These are phyloP conservation scores for Saturnispora besseyi DNA, from an alignment of 805 yeast species.

Conservation along the genomic window DNA sequence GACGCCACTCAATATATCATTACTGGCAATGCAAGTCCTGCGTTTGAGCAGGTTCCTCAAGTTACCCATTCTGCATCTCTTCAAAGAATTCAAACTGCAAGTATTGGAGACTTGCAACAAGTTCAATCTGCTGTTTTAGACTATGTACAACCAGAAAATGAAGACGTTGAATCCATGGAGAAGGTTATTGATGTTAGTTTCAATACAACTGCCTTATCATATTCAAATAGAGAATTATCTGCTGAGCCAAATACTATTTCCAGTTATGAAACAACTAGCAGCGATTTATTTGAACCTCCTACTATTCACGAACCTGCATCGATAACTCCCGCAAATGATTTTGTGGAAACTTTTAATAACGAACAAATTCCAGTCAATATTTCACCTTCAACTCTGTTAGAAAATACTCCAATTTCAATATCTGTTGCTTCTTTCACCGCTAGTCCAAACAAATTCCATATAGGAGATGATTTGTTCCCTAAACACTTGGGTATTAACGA, in stretches of 20 bases:
- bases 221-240: neutral
- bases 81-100: constrained; percentile 6
- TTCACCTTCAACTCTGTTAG: neutral
- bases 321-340: neutral
- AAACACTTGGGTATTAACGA: constrained; percentile 57
- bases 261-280: neutral
- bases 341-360: neutral
- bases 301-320: neutral
- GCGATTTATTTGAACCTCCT: constrained; percentile 3
- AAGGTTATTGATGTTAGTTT: constrained; percentile 2
- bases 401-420: constrained; percentile 10
- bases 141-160: constrained; percentile 4
- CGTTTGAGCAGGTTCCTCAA: constrained; percentile 3
- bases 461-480: constrained; percentile 62
- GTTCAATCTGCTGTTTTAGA: constrained; percentile 12
- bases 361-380: constrained; percentile 1
- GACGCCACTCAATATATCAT: neutral
- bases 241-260: neutral
- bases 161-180: constrained; percentile 3
- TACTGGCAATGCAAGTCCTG: constrained; percentile 3
- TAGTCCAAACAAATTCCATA: constrained; percentile 24
- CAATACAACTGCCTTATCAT: neutral
- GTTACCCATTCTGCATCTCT: constrained; percentile 3
- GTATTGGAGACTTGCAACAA: constrained; percentile 8
- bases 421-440: constrained; percentile 10